These are phyloP conservation scores for Neurospora sp. DNA, from an alignment of 495 filamentous ascomycete species.

Conservation along the genomic window DNA sequence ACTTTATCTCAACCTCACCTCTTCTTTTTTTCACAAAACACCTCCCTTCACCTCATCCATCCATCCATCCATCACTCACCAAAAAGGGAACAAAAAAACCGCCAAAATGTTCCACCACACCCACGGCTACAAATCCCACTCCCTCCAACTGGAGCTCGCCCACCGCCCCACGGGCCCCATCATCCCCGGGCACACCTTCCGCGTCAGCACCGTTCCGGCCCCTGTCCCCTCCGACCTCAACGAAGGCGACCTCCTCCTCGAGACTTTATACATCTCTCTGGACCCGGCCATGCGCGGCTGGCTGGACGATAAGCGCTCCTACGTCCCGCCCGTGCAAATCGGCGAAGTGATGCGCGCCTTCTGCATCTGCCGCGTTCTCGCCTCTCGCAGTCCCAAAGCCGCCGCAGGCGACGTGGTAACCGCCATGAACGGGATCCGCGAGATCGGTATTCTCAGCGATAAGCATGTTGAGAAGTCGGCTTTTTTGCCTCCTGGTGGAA, in stretches of 20 bases:
- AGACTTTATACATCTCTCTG: conserved; percentile 60
- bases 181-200: conserved; percentile 42
- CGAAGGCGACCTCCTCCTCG: conserved; percentile 53
- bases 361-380: conserved; percentile 43
- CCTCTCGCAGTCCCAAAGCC: conserved; percentile 32
- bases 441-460: conserved; percentile 44
- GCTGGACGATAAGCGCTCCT: conserved; percentile 57
- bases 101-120: not conserved
- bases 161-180: conserved; percentile 36
- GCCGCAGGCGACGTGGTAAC: conserved; percentile 43
- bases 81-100: not conserved
- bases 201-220: conserved; percentile 34
- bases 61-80: not conserved
- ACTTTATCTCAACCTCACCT: not conserved
- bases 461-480: conserved; percentile 37
- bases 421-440: conserved; percentile 47
- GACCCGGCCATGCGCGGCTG: conserved; percentile 77
- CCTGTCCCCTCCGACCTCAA: conserved; percentile 36
- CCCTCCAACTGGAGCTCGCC: conserved; percentile 38
- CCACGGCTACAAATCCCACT: conserved; percentile 27
- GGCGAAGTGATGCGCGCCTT: conserved; percentile 59
- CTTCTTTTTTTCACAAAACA: not conserved
- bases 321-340: conserved; percentile 54
- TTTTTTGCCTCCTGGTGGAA: conserved; percentile 35
- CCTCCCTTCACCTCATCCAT: not conserved